A percentile compares a stretch with the other conserved stretches of the same genome.
phyloP scores from a whole-genome alignment of 139 green algal genomes.

The Dunaliella primolecta region DNA sequence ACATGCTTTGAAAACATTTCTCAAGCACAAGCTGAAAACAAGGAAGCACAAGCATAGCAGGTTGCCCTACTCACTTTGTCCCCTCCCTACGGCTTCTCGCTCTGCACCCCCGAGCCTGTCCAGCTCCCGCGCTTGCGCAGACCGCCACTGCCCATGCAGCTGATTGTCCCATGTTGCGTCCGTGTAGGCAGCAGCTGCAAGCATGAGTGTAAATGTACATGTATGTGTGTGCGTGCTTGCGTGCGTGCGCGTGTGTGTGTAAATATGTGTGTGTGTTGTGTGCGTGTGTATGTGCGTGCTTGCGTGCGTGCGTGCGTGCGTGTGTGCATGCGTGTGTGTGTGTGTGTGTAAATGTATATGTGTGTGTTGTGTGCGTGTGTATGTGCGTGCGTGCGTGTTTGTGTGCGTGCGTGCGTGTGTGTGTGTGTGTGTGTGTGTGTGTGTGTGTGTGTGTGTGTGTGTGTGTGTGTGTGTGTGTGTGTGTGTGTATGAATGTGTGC shows the following conservation, averaged over 20 bases:
- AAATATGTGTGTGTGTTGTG: constrained; percentile 18
- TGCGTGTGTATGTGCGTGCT: constrained; percentile 17
- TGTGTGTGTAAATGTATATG: too few species aligned
- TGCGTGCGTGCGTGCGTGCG: constrained; percentile 10
- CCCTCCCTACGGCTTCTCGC: neutral
- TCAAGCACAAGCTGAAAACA: too few species aligned
- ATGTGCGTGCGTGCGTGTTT: neutral
- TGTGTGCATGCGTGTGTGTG: too few species aligned
- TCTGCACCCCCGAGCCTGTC: constrained; percentile 19
- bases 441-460: too few species aligned
- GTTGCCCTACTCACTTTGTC: neutral
- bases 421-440: too few species aligned
- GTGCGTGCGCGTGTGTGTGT: too few species aligned
- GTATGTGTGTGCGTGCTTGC: neutral
- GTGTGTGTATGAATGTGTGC: too few species aligned
- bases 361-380: constrained; percentile 12
- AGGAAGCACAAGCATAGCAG: too few species aligned
- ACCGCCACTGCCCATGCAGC: constrained; percentile 8
- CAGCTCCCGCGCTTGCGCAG: constrained; percentile 13
- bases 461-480: too few species aligned
- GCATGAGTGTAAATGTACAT: neutral
- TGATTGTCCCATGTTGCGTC: constrained; percentile 5
- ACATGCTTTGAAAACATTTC: too few species aligned
- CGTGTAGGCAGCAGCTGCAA: constrained; percentile 1
- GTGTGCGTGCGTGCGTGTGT: too few species aligned